These are phyloP conservation scores for Paraconiothyrium brasiliense DNA, from an alignment of 2,329 filamentous ascomycete species.

Conservation along the genomic window DNA sequence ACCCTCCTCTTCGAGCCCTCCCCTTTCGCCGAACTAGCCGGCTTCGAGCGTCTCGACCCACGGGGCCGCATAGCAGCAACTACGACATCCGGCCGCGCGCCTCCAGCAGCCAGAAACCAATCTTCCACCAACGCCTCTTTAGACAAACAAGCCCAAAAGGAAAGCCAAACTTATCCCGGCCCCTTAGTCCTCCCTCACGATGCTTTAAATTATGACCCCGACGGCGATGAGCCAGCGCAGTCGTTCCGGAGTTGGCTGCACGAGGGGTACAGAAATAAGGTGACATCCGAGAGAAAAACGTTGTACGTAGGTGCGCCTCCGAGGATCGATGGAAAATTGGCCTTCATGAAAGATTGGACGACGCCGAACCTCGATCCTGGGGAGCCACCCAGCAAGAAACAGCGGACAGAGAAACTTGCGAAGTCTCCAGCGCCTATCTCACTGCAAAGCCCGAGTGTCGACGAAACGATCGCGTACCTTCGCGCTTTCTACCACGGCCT, in stretches of 20 bases:
- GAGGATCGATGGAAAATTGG: slow-evolving; percentile 46
- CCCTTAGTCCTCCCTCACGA: slow-evolving; percentile 69
- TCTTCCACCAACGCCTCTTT: background rate
- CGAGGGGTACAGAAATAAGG: slow-evolving; percentile 56
- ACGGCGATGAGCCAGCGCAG: slow-evolving; percentile 58
- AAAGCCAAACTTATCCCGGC: slow-evolving; percentile 59
- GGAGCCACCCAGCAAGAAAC: background rate
- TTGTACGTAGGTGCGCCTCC: slow-evolving; percentile 66
- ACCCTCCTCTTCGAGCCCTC: slow-evolving; percentile 39
- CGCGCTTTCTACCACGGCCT: slow-evolving; percentile 65
- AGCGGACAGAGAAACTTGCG: background rate
- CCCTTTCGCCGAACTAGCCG: slow-evolving; percentile 45
- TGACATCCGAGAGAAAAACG: slow-evolving; percentile 57
- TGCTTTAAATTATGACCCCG: slow-evolving; percentile 64
- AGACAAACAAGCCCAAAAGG: slow-evolving; percentile 9
- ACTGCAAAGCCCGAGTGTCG: slow-evolving; percentile 22
- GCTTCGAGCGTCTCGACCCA: slow-evolving; percentile 42
- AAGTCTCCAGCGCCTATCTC: background rate
- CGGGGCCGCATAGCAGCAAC: slow-evolving; percentile 35
- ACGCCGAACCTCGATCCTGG: slow-evolving; percentile 29
- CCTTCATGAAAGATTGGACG: slow-evolving; percentile 57
- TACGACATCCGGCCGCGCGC: slow-evolving; percentile 24
- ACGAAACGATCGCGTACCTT: slow-evolving; percentile 56
- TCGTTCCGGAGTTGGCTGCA: slow-evolving; percentile 62
- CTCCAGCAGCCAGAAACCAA: slow-evolving; percentile 11